These are phyloP conservation scores for Eremochloa ophiuroides DNA, from an alignment of 176 grass and related monocot species.

Conservation along the genomic window DNA sequence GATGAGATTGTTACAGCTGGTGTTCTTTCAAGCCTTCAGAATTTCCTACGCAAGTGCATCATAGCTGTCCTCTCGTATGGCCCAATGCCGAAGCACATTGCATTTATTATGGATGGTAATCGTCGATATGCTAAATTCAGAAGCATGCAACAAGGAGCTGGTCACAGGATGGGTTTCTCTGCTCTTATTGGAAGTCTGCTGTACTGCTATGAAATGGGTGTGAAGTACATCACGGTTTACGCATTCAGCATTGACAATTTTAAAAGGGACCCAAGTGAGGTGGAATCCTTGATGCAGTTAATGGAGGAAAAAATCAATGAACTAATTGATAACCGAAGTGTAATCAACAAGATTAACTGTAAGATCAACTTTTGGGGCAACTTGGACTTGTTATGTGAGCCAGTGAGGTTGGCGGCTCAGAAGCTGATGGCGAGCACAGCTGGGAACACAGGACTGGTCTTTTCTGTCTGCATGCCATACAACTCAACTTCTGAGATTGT, in stretches of 20 bases:
- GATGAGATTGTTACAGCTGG: constrained; percentile 12
- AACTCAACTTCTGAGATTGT: constrained; percentile 74
- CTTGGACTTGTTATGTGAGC: constrained; percentile 53
- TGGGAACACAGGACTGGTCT: constrained; percentile 57
- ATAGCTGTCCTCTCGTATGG: constrained; percentile 59
- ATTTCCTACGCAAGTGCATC: constrained; percentile 55
- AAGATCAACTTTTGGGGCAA: constrained; percentile 83
- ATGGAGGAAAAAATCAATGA: constrained; percentile 83
- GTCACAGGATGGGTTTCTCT: constrained; percentile 60
- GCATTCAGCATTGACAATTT: constrained; percentile 97
- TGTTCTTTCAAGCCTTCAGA: constrained; percentile 26
- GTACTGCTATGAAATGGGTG: constrained; percentile 71
- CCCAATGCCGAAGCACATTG: constrained; percentile 68
- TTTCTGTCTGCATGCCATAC: constrained; percentile 79
- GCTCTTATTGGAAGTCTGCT: constrained; percentile 51
- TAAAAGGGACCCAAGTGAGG: constrained; percentile 56
- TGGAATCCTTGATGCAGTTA: constrained; percentile 63
- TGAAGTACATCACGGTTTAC: constrained; percentile 63
- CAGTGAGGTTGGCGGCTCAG: constrained; percentile 45
- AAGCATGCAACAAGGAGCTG: constrained; percentile 41
- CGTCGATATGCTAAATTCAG: constrained; percentile 72
- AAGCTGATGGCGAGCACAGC: constrained; percentile 55
- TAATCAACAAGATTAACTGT: constrained; percentile 54
- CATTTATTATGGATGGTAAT: constrained; percentile 92
- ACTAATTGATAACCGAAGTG: constrained; percentile 39